Conservation (phyloP, 805 yeast genomes). For the Saccharomycopsis sp. region DNA sequence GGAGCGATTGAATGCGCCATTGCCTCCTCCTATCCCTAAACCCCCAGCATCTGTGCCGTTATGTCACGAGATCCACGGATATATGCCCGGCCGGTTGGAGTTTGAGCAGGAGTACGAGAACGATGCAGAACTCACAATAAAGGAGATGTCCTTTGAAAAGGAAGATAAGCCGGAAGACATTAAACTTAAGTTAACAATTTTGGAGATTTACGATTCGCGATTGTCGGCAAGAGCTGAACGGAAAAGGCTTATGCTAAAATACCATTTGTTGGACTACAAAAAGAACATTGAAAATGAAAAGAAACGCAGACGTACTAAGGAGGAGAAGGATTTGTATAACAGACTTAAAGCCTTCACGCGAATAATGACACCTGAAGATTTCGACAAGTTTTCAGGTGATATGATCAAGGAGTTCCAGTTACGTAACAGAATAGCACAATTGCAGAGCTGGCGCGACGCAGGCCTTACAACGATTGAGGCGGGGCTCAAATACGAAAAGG, state of each 20-base stretch:
- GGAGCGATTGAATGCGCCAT: constrained; percentile 58
- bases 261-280: constrained; percentile 77
- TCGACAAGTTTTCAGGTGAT: constrained; percentile 64
- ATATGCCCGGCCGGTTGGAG: constrained; percentile 97
- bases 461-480: constrained; percentile 81
- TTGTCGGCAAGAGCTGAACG: constrained; percentile 89
- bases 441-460: constrained; percentile 88
- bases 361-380: constrained; percentile 75
- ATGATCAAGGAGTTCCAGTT: constrained; percentile 71
- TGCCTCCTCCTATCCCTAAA: constrained; percentile 79
- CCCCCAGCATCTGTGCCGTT: constrained; percentile 90
- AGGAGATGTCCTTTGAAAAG: constrained; percentile 84
- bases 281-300: constrained; percentile 77
- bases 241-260: constrained; percentile 72
- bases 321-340: constrained; percentile 76
- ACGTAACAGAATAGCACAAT: constrained; percentile 74
- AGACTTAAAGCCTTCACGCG: constrained; percentile 76
- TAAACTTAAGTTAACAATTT: constrained; percentile 77
- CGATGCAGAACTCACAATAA: constrained; percentile 90
- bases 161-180: constrained; percentile 87
- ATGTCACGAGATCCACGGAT: constrained; percentile 95
- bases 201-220: constrained; percentile 85
- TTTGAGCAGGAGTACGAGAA: constrained; percentile 95
- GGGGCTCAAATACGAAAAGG: constrained; percentile 84
- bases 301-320: constrained; percentile 59